Evolutionary conservation across 2,329 filamentous ascomycete species (phyloP).

Genomic region (Botryosphaeria dothidea): DNA sequence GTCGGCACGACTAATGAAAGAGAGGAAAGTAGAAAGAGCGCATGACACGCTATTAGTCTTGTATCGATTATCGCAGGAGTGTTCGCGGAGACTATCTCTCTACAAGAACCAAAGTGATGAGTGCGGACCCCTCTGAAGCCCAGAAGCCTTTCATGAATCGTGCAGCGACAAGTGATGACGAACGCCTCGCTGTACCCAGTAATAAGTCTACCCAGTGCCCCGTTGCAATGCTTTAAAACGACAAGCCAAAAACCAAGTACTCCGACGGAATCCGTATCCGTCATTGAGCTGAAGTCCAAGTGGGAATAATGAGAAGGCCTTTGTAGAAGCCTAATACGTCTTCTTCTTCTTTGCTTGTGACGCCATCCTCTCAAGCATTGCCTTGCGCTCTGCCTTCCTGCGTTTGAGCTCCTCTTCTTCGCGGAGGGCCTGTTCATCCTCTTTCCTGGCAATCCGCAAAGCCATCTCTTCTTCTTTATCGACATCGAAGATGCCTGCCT

Average conservation of each 20-base stretch:
- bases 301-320: background rate
- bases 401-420: conserved; percentile 63
- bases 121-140: conserved; percentile 5
- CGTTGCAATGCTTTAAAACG: conserved; percentile 18
- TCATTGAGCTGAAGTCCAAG: background rate
- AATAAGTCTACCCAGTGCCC: conserved; percentile 19
- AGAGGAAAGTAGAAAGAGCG: background rate
- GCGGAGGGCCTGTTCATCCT: conserved; percentile 66
- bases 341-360: conserved; percentile 17
- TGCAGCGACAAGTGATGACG: conserved; percentile 12
- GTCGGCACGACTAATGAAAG: background rate
- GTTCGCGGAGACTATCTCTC: background rate
- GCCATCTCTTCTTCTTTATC: conserved; percentile 69
- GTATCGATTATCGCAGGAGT: conserved; percentile 5
- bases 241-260: background rate
- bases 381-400: conserved; percentile 59
- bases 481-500: conserved; percentile 72
- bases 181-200: conserved; percentile 19
- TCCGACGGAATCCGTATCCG: background rate
- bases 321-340: background rate
- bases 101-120: background rate
- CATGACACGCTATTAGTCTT: conserved; percentile 9
- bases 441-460: conserved; percentile 62
- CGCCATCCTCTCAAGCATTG: conserved; percentile 31
- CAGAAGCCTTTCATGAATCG: conserved; percentile 17